Base-by-base conservation (phyloP, 2,329 filamentous ascomycete genomes). In the Lachnellula cervina region DNA sequence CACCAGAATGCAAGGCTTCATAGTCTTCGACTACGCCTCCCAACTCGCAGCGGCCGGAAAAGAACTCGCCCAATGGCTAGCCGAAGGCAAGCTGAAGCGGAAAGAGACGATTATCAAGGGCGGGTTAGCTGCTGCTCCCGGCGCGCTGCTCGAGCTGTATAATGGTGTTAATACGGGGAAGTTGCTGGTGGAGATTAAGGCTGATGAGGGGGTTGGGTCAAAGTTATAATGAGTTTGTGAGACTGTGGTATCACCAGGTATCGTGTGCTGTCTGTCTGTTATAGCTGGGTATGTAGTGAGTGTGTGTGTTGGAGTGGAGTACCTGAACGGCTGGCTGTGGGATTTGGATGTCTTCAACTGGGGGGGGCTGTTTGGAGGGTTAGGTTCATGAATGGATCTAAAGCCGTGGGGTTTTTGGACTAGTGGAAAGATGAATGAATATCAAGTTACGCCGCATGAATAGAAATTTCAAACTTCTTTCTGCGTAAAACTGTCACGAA, bases 71-170 rank as follows among this genome's bases (percentile, higher is more conserved):
- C 70, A 80, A 60, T 91, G 88, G 87, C 68, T 90, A n/a, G 73
- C 75, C 2, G 82, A 89, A 68, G 88, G 88, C 49, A 89, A 85
- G 73, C 71, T 92, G 60, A 83, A 88, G 78, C 74, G 83, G 55
- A 84, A 85, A 68, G 86, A 90, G 71, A 86, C 84, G 2, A 80
- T 92, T 55, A 71, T 90, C 58, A 80, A 80, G 63, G 87, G 87
- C n/a, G 88, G 88, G 0, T 71, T 91, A 13, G 73, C 75, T 56
- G 77, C 77, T 37, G 86, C 87, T 1, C 84, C 88, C 55, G 72
- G 81, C 61, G 84, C 80, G 0, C 74, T 91, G 52, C 70, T 82
- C 13, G 78, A 82, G 57, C 71, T 92, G 54, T 91, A 85, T 68
- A 76, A 81, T 49, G 88, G 88, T 42, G 73, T 77, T 16, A 92